These are phyloP conservation scores for Epichloe elymi DNA, from an alignment of 2,329 filamentous ascomycete species.

Conservation along the genomic window DNA sequence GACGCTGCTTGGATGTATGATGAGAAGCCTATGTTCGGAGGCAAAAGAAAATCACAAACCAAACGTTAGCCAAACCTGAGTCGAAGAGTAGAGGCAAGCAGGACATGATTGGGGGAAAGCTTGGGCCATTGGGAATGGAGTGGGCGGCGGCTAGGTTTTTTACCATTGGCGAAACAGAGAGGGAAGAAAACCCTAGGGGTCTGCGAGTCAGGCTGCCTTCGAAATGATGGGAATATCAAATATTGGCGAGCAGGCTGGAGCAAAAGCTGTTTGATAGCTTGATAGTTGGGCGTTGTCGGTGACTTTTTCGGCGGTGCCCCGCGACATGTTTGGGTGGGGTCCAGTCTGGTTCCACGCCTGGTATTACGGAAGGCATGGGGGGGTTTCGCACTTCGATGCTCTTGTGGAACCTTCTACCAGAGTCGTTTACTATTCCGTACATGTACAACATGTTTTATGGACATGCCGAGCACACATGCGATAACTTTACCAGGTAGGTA, in stretches of 20 bases:
- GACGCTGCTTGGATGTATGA: slow-evolving; percentile 56
- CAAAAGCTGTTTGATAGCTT: not conserved
- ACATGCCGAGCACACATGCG: not conserved
- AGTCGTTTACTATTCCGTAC: not conserved
- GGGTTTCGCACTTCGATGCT: not conserved
- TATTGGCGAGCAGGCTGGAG: not conserved
- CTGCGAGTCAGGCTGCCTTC: not conserved
- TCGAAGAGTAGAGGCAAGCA: not conserved
- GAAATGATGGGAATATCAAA: not conserved
- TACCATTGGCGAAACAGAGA: slow-evolving; percentile 1
- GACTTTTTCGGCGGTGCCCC: not conserved
- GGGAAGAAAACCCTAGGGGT: not conserved
- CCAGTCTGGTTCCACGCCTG: not conserved
- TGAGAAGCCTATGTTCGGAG: slow-evolving; percentile 18
- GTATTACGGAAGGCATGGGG: no score
- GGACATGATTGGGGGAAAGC: not conserved
- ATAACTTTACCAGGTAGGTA: no score
- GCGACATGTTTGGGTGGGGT: no score
- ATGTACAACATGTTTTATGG: no score
- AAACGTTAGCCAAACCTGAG: no score
- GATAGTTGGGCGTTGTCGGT: not conserved
- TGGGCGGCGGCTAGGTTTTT: no score
- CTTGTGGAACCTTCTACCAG: slow-evolving; percentile 6
- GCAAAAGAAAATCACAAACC: not conserved
- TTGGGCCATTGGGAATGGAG: no score